Evolutionary conservation across 2,329 filamentous ascomycete genomes (phyloP).

Genomic region (Colletotrichum euphorbiae): DNA sequence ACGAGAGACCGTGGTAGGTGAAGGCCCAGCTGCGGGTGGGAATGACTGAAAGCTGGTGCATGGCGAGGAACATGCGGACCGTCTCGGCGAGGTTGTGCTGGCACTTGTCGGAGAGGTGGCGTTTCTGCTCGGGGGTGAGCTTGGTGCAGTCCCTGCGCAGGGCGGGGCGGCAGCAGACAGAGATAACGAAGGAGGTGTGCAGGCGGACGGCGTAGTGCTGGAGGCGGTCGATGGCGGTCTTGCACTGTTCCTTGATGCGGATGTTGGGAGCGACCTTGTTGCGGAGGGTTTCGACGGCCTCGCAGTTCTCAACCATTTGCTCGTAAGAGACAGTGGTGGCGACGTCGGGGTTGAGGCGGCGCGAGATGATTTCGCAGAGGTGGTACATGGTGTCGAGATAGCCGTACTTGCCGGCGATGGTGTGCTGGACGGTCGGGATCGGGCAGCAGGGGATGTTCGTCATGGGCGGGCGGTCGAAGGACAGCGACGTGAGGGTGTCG

Average conservation of each 20-base stretch:
- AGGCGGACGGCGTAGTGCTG: conserved; percentile 74
- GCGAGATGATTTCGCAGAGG: conserved; percentile 70
- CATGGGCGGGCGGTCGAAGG: conserved; percentile 74
- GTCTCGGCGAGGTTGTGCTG: conserved; percentile 73
- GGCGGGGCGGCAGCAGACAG: conserved; percentile 72
- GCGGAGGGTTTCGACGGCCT: conserved; percentile 64
- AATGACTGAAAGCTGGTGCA: conserved; percentile 75
- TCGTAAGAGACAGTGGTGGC: conserved; percentile 61
- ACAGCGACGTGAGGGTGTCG: conserved; percentile 73
- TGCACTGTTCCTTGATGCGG: conserved; percentile 71
- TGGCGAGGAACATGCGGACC: conserved; percentile 75
- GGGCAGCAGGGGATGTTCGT: conserved; percentile 69
- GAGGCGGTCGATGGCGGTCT: conserved; percentile 70
- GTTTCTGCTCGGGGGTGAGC: conserved; percentile 65
- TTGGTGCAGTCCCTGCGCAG: conserved; percentile 64
- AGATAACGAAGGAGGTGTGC: conserved; percentile 74
- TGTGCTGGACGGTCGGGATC: conserved; percentile 59
- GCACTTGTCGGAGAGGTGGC: conserved; percentile 67
- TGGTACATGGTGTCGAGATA: conserved; percentile 76
- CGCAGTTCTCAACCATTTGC: conserved; percentile 69
- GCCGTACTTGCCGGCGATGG: conserved; percentile 61
- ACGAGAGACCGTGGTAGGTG: conserved; percentile 75
- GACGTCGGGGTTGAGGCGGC: conserved; percentile 66
- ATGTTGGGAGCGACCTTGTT: conserved; percentile 63
- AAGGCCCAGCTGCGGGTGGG: conserved; percentile 76